Evolutionary conservation across 352 stramenopile species (phyloP).

Genomic region (Phytophthora hybrid): DNA sequence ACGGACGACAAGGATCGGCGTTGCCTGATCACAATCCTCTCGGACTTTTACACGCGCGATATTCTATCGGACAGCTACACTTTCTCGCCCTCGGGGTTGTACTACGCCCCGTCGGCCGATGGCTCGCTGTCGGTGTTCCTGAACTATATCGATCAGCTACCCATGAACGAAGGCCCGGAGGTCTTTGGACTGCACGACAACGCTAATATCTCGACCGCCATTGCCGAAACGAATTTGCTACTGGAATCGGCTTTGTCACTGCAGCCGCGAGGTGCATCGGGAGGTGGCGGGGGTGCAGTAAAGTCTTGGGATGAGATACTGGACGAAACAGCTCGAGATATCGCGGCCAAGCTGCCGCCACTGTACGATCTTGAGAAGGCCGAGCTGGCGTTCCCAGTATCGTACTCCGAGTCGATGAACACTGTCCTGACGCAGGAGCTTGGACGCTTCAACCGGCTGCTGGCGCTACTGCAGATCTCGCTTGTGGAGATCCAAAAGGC

Average conservation of each 20-base stretch:
- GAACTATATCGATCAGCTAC: slow-evolving; percentile 84
- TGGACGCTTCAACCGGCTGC: slow-evolving; percentile 92
- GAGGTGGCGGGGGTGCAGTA: slow-evolving; percentile 63
- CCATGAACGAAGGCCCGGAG: slow-evolving; percentile 88
- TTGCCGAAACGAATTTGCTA: slow-evolving; percentile 86
- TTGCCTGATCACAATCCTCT: slow-evolving; percentile 87
- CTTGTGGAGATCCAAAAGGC: slow-evolving; percentile 92
- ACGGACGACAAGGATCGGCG: slow-evolving; percentile 95
- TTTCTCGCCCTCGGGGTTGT: slow-evolving; percentile 87
- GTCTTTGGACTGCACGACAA: slow-evolving; percentile 91
- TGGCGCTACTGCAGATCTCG: slow-evolving; percentile 76
- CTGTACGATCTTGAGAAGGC: slow-evolving; percentile 94
- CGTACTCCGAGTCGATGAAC: slow-evolving; percentile 91
- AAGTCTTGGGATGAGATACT: slow-evolving; percentile 93
- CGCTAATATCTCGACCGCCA: slow-evolving; percentile 90
- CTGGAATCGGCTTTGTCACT: slow-evolving; percentile 91
- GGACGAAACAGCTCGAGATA: slow-evolving; percentile 89
- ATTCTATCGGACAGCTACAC: slow-evolving; percentile 82
- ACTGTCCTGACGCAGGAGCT: slow-evolving; percentile 92
- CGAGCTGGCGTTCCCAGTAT: slow-evolving; percentile 84
- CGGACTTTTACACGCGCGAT: slow-evolving; percentile 83
- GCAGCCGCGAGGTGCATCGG: slow-evolving; percentile 77
- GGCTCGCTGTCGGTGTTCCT: slow-evolving; percentile 65
- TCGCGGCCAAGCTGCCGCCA: slow-evolving; percentile 70
- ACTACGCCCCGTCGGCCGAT: slow-evolving; percentile 67